Percentiles rank a stretch among this genome's conserved stretches.
These are phyloP conservation scores for Elongisporangium prolatum DNA, from an alignment of 352 stramenopile genomes.

Conservation along the genomic window DNA sequence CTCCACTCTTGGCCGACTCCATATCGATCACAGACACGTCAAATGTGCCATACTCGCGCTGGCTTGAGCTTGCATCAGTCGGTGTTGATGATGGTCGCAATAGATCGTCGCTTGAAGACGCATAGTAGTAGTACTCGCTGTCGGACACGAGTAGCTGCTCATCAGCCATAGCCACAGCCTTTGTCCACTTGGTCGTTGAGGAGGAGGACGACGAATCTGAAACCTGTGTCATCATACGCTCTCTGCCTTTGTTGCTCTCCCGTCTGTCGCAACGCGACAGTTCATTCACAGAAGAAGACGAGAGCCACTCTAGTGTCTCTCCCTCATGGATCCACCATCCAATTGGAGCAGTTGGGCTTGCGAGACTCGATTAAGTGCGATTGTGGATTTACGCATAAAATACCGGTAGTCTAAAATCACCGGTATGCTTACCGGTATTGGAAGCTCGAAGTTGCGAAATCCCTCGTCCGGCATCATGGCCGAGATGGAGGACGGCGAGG, in stretches of 20 bases:
- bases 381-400: neutral
- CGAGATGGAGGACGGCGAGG: constrained; percentile 12
- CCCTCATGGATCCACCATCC: neutral
- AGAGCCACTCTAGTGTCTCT: neutral
- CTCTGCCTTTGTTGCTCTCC: neutral
- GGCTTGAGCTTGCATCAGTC: constrained; percentile 18
- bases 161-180: neutral
- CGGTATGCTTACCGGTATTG: no score
- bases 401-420: neutral
- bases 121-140: neutral
- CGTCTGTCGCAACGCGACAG: neutral
- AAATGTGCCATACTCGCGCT: constrained; percentile 65
- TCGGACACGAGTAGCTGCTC: neutral
- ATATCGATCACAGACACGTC: constrained; percentile 63
- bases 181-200: neutral
- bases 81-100: neutral
- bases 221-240: neutral
- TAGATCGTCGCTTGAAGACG: neutral
- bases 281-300: neutral
- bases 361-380: neutral
- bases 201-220: neutral
- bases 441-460: neutral
- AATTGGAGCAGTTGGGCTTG: neutral
- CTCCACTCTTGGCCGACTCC: constrained; percentile 29
- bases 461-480: neutral